These are phyloP conservation scores for Cyberlindnera maclurae DNA, from an alignment of 805 yeast species.

Conservation along the genomic window DNA sequence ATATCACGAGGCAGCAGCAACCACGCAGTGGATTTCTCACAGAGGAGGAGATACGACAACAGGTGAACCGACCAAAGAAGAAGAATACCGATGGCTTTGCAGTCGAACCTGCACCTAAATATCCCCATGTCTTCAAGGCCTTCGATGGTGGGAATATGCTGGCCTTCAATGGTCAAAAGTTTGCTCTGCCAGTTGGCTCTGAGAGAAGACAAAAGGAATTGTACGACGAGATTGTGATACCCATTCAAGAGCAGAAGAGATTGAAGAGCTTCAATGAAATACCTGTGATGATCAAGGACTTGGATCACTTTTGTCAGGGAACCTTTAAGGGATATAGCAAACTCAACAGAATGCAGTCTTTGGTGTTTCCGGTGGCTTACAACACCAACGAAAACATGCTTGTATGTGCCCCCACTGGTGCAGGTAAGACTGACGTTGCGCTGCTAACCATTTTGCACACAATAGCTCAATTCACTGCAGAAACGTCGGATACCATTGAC, in stretches of 20 bases:
- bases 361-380: constrained; percentile 89
- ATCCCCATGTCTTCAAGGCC: constrained; percentile 83
- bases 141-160: constrained; percentile 61
- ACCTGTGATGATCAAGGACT: constrained; percentile 48
- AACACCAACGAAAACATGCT: constrained; percentile 91
- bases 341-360: constrained; percentile 81
- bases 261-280: constrained; percentile 34
- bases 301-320: constrained; percentile 75
- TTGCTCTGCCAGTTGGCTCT: constrained; percentile 75
- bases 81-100: constrained; percentile 40
- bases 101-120: constrained; percentile 40
- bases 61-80: constrained; percentile 43
- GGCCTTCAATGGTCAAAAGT: constrained; percentile 77
- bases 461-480: constrained; percentile 61
- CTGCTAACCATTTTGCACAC: constrained; percentile 72
- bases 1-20: constrained; percentile 16
- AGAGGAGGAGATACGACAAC: constrained; percentile 47
- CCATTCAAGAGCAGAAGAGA: constrained; percentile 51
- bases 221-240: constrained; percentile 80
- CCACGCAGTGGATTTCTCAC: constrained; percentile 33
- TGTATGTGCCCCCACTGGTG: constrained; percentile 97
- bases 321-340: constrained; percentile 76
- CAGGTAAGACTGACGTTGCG: constrained; percentile 96
- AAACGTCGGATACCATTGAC: constrained; percentile 45
- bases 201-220: constrained; percentile 51